phyloP scores from a whole-genome alignment of 768 basidiomycete species.

The Clitopilus passeckerianus region DNA sequence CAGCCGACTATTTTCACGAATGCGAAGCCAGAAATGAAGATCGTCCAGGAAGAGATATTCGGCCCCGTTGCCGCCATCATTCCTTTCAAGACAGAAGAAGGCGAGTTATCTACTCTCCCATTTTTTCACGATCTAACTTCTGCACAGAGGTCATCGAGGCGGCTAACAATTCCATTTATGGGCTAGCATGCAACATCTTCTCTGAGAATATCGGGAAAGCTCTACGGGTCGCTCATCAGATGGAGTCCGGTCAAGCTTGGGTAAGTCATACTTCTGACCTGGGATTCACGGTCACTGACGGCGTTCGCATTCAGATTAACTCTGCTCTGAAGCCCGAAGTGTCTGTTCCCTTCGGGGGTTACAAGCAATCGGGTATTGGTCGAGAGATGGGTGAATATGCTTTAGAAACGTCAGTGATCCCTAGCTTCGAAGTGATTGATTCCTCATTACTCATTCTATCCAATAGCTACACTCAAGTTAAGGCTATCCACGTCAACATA shows the following conservation, averaged over 20 bases:
- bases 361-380: conserved; percentile 19
- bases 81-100: conserved; percentile 58
- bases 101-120: conserved; percentile 5
- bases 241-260: conserved; percentile 13
- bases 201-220: conserved; percentile 9
- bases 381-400: conserved; percentile 17
- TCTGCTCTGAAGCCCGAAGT: conserved; percentile 1
- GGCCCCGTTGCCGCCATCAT: conserved; percentile 70
- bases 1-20: conserved; percentile 67
- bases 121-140: conserved; percentile 16
- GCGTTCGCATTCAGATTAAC: conserved; percentile 11
- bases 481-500: conserved; percentile 8
- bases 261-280: background rate
- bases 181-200: conserved; percentile 12
- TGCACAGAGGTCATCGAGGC: conserved; percentile 12
- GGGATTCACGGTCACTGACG: too few species aligned
- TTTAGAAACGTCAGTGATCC: conserved; percentile 10
- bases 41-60: conserved; percentile 67
- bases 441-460: too few species aligned
- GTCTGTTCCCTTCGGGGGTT: conserved; percentile 17
- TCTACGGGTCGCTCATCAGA: conserved; percentile 10
- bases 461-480: conserved; percentile 11
- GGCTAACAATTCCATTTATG: conserved; percentile 12
- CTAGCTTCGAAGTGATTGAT: background rate
- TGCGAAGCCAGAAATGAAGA: conserved; percentile 57